Evolutionary conservation across 2,329 filamentous ascomycete species (phyloP).

Genomic region (Fonsecaea erecta): DNA sequence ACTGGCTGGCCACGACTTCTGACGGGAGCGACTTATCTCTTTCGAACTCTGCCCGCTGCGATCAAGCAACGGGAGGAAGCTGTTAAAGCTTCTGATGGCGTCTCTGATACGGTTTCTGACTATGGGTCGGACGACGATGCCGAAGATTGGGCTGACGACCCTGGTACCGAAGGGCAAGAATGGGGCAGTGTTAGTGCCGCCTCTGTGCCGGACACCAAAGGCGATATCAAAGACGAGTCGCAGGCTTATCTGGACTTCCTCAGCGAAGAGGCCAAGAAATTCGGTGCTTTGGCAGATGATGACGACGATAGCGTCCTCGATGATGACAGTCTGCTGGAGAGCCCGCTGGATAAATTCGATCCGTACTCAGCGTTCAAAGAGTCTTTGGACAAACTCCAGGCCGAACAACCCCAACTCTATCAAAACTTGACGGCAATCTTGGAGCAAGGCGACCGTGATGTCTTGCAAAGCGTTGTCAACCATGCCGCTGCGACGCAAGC

Average conservation of each 20-base stretch:
- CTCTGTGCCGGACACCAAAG: slow-evolving; percentile 61
- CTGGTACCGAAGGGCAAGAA: slow-evolving; percentile 51
- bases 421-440: slow-evolving; percentile 77
- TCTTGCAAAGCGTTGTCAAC: slow-evolving; percentile 77
- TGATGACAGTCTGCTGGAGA: slow-evolving; percentile 90
- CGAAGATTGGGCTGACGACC: slow-evolving; percentile 79
- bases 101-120: slow-evolving; percentile 71
- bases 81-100: slow-evolving; percentile 65
- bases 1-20: slow-evolving; percentile 93
- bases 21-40: slow-evolving; percentile 84
- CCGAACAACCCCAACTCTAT: slow-evolving; percentile 89
- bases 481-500: slow-evolving; percentile 55
- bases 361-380: slow-evolving; percentile 88
- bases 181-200: slow-evolving; percentile 68
- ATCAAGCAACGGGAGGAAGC: slow-evolving; percentile 92
- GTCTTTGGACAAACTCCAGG: slow-evolving; percentile 81
- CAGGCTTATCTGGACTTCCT: slow-evolving; percentile 95
- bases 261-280: slow-evolving; percentile 90
- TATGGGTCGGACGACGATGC: slow-evolving; percentile 72
- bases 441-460: slow-evolving; percentile 75
- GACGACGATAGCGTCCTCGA: slow-evolving; percentile 90
- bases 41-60: slow-evolving; percentile 86
- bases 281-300: slow-evolving; percentile 70
- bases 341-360: slow-evolving; percentile 91
- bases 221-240: slow-evolving; percentile 83